A percentile compares a stretch with the other conserved stretches of the same genome.
Conservation (phyloP, 208 protist genomes). For the Angomonas deanei region DNA sequence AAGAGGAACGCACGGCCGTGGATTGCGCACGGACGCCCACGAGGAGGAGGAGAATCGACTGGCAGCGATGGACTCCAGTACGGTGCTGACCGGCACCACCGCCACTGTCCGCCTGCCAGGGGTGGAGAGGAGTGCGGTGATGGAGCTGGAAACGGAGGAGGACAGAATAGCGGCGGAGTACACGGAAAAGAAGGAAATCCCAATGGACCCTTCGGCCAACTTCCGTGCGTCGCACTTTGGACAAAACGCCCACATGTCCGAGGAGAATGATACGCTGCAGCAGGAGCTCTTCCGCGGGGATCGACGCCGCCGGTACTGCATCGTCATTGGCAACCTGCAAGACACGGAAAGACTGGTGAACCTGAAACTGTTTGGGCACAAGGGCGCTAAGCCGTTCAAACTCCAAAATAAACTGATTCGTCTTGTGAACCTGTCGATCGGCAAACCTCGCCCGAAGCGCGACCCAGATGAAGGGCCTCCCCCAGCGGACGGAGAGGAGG, state of each 20-base stretch:
- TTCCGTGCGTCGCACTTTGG: slow-evolving; percentile 25
- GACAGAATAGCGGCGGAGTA: slow-evolving; percentile 34
- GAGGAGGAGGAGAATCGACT: slow-evolving; percentile 13
- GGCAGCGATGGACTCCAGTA: slow-evolving; percentile 25
- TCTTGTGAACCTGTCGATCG: slow-evolving; percentile 77
- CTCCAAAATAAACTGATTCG: slow-evolving; percentile 82
- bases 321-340: slow-evolving; percentile 76
- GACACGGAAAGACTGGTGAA: slow-evolving; percentile 43
- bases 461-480: slow-evolving; percentile 1
- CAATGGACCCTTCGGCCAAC: slow-evolving; percentile 20
- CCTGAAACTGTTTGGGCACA: slow-evolving; percentile 77
- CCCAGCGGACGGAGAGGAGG: neutral
- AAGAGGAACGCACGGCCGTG: slow-evolving; percentile 57
- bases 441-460: slow-evolving; percentile 31
- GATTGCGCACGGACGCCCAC: slow-evolving; percentile 62
- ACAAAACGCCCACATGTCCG: slow-evolving; percentile 16
- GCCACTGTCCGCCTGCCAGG: slow-evolving; percentile 44
- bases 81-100: slow-evolving; percentile 38
- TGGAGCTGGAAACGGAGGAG: slow-evolving; percentile 7
- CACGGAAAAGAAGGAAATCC: slow-evolving; percentile 44
- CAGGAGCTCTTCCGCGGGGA: slow-evolving; percentile 79
- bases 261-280: slow-evolving; percentile 58
- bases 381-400: slow-evolving; percentile 76
- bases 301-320: slow-evolving; percentile 77
- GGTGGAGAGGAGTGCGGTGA: slow-evolving; percentile 5